Evolutionary conservation across 2,329 filamentous ascomycete species (phyloP).

Genomic region (Aspergillus pseudotamarii): DNA sequence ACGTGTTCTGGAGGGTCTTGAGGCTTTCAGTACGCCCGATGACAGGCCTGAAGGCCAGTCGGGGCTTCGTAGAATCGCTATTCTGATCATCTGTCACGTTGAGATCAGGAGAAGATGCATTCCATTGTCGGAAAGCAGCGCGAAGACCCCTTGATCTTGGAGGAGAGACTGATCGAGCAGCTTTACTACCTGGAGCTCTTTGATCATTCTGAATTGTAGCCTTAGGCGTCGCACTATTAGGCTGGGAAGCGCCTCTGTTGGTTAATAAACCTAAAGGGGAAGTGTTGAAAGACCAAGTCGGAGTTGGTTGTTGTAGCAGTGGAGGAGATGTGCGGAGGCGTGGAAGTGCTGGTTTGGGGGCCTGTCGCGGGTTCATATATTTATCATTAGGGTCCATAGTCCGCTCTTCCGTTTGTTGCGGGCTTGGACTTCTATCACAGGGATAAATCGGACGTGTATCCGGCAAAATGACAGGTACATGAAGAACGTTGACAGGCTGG

Average conservation of each 20-base stretch:
- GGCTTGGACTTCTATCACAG: constrained; percentile 68
- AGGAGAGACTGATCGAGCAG: constrained; percentile 41
- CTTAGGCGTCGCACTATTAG: constrained; percentile 29
- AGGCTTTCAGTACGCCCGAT: not conserved
- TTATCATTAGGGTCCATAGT: constrained; percentile 80
- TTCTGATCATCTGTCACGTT: constrained; percentile 13
- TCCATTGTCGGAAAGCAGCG: constrained; percentile 41
- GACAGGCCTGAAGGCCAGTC: not conserved
- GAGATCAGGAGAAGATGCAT: constrained; percentile 27
- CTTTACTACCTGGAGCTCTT: constrained; percentile 29
- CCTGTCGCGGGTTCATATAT: constrained; percentile 69
- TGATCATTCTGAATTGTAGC: constrained; percentile 16
- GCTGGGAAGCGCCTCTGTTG: constrained; percentile 38
- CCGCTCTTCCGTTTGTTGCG: constrained; percentile 61
- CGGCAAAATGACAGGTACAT: constrained; percentile 71
- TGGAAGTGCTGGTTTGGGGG: constrained; percentile 51
- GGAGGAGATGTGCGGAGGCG: constrained; percentile 50
- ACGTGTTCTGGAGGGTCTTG: not conserved
- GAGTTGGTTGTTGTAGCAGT: constrained; percentile 26
- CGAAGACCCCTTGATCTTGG: constrained; percentile 40
- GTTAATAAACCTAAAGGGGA: constrained; percentile 31
- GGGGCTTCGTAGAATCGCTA: not conserved
- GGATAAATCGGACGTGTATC: constrained; percentile 49
- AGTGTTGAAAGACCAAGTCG: constrained; percentile 29
- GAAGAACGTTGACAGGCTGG: constrained; percentile 81